Percentiles rank a stretch among this genome's conserved stretches.
These are phyloP conservation scores for Coccinonectria pachysandricola DNA, from an alignment of 2,329 filamentous ascomycete species.

Conservation along the genomic window DNA sequence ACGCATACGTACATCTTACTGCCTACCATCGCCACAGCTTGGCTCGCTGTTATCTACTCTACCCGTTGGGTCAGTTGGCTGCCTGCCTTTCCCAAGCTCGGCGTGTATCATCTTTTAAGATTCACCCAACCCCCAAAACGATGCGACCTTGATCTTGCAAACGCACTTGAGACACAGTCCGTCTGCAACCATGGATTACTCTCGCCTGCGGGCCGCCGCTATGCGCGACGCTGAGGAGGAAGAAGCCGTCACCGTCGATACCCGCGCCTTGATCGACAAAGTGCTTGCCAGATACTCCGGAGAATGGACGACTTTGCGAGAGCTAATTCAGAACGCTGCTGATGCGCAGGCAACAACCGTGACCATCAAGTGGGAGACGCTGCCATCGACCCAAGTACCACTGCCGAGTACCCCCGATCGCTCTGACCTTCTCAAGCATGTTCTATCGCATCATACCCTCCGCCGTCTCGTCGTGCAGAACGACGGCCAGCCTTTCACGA, in stretches of 20 bases:
- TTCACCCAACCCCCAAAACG: too few relatives aligned
- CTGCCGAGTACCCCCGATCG: constrained; percentile 54
- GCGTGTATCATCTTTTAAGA: too few relatives aligned
- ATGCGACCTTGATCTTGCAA: not conserved
- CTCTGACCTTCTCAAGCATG: constrained; percentile 70
- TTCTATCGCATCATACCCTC: constrained; percentile 74
- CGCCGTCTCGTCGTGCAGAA: constrained; percentile 85
- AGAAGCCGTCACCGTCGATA: constrained; percentile 96
- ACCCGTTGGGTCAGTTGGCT: too few relatives aligned
- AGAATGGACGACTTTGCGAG: constrained; percentile 83
- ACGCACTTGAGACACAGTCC: too few relatives aligned
- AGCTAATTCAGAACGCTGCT: constrained; percentile 96
- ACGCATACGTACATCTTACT: too few relatives aligned
- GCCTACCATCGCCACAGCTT: too few relatives aligned
- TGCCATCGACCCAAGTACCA: constrained; percentile 70
- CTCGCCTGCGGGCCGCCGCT: constrained; percentile 73
- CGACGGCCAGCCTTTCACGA: constrained; percentile 76
- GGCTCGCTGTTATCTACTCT: too few relatives aligned
- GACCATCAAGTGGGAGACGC: constrained; percentile 82
- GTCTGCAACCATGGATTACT: constrained; percentile 51
- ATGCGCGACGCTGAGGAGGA: constrained; percentile 81
- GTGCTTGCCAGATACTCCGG: constrained; percentile 92
- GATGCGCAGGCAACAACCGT: constrained; percentile 88
- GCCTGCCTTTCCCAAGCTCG: too few relatives aligned
- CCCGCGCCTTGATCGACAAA: constrained; percentile 92